These are phyloP conservation scores for Colletotrichum sp. DNA, from an alignment of 2,329 filamentous ascomycete genomes.

Conservation along the genomic window DNA sequence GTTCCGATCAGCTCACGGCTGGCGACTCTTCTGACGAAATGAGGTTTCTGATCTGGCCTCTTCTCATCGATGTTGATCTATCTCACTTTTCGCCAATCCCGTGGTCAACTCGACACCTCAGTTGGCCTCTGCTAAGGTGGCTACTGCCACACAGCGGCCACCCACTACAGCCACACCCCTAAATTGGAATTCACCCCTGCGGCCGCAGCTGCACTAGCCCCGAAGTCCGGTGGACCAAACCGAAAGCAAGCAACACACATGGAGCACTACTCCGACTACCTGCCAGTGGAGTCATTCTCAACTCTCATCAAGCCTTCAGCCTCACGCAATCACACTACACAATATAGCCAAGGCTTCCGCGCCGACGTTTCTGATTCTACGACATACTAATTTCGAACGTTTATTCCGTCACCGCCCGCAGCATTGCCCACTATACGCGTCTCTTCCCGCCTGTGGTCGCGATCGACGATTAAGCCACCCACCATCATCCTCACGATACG, in stretches of 20 bases:
- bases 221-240: background rate
- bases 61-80: background rate
- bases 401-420: background rate
- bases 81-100: background rate
- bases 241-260: background rate
- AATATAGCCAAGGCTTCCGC: background rate
- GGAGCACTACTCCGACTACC: background rate
- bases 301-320: background rate
- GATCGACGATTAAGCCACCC: background rate
- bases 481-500: background rate
- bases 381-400: background rate
- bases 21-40: background rate
- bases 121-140: background rate
- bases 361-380: background rate
- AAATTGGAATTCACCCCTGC: background rate
- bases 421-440: background rate
- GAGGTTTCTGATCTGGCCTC: background rate
- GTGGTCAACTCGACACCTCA: background rate
- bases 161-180: background rate
- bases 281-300: background rate
- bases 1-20: background rate
- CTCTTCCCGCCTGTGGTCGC: background rate
- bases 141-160: background rate
- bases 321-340: background rate
- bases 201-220: slow-evolving; percentile 9